Percentiles rank a stretch among this genome's conserved stretches.
Evolutionary conservation across 192 early-diverging fungal species (phyloP).

Genomic region (Umbelopsis sp.): DNA sequence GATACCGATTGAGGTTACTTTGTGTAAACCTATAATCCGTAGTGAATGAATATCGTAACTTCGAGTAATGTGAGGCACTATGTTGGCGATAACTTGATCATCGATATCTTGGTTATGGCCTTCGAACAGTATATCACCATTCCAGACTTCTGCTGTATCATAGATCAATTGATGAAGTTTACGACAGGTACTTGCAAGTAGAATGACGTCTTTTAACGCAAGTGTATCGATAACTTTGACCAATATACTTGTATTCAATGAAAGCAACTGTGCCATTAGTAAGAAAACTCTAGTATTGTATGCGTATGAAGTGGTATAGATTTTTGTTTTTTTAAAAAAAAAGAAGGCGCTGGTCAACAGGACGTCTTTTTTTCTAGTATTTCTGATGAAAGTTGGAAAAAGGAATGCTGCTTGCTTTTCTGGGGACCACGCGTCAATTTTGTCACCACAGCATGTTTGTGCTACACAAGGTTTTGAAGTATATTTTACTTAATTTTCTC

Average conservation of each 20-base stretch:
- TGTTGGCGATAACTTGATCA: conserved; percentile 5
- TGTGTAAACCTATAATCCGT: neutral
- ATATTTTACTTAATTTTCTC: neutral
- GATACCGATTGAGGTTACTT: neutral
- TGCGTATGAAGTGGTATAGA: too few species aligned
- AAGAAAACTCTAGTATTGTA: neutral
- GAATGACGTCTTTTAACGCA: neutral
- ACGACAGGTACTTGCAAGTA: conserved; percentile 5
- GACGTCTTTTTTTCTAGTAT: neutral
- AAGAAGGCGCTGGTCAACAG: neutral
- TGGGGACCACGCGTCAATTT: conserved; percentile 14
- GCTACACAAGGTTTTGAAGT: neutral
- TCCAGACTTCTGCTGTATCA: conserved; percentile 9
- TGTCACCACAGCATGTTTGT: conserved; percentile 19
- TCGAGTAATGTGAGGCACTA: conserved; percentile 9
- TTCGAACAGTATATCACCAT: neutral
- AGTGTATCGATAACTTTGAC: neutral
- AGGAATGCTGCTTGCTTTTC: neutral
- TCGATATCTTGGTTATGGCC: neutral
- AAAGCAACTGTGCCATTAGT: neutral
- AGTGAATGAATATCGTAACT: conserved; percentile 5
- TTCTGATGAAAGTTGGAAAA: conserved; percentile 9
- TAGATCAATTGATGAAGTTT: neutral
- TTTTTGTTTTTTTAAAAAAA: neutral
- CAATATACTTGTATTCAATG: neutral